These are phyloP conservation scores for Coemansia umbellata DNA, from an alignment of 192 early-diverging fungal species.

Conservation along the genomic window DNA sequence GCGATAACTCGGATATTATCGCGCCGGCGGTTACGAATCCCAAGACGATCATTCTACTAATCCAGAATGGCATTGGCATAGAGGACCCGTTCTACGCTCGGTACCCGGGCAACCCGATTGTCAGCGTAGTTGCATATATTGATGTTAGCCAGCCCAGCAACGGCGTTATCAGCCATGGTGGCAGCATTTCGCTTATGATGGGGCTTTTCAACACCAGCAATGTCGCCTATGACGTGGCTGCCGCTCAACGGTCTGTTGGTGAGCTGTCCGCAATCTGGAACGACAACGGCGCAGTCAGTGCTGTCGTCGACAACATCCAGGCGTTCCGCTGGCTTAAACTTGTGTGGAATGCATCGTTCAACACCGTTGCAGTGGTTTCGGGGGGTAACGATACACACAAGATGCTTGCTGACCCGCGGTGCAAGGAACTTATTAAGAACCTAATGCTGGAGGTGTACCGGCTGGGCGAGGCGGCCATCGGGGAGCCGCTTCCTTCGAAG, in stretches of 20 bases:
- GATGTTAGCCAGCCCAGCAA: constrained; percentile 55
- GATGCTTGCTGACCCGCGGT: constrained; percentile 52
- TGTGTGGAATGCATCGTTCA: constrained; percentile 73
- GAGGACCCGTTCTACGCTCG: constrained; percentile 56
- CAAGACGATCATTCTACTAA: constrained; percentile 57
- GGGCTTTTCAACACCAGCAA: constrained; percentile 17
- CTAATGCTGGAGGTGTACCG: constrained; percentile 58
- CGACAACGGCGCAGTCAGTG: constrained; percentile 33
- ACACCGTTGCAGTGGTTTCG: constrained; percentile 60
- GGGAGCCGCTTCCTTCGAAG: constrained; percentile 24
- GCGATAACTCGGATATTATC: constrained; percentile 57
- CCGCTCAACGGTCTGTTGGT: constrained; percentile 6
- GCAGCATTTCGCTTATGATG: constrained; percentile 34
- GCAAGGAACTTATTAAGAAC: constrained; percentile 35
- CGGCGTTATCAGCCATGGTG: constrained; percentile 56
- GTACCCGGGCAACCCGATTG: constrained; percentile 61
- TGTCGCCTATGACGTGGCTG: constrained; percentile 21
- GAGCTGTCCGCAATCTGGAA: constrained; percentile 47
- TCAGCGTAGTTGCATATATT: constrained; percentile 62
- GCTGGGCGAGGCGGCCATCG: constrained; percentile 51
- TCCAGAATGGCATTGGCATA: constrained; percentile 71
- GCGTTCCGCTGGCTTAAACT: constrained; percentile 64
- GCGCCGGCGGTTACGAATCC: constrained; percentile 47
- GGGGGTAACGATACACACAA: constrained; percentile 54
- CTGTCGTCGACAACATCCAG: constrained; percentile 56